Evolutionary conservation across 1,139 yeast species (phyloP), one percentile per base, ranked within the genome.

Genomic region (Lodderomyces oxycetoniae): DNA sequence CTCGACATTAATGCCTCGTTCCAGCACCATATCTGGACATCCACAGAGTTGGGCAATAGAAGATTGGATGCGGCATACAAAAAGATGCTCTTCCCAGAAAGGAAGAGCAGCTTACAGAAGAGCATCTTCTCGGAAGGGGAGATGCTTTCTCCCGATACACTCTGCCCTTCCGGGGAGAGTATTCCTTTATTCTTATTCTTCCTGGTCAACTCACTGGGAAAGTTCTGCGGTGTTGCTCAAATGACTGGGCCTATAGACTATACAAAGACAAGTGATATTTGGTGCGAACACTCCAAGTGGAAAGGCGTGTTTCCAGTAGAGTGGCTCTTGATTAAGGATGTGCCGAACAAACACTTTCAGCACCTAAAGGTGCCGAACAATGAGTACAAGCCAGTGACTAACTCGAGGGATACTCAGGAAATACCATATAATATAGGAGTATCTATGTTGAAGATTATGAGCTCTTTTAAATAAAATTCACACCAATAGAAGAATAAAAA

Each of bases 351-450:
- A 33, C 51, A 49, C 33, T 64, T 77, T 35, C 69, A 66, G 39
- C 69, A 63, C 38, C 57, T 77, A 35, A 56, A 57, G 37, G 55
- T 70, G 8, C 63, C 71, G 3, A 41, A 60, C 11, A 73, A 74
- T 44, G 77, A 71, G 23, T 58, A 57, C 50, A 73, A 71, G 46
- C 71, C 78, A 2, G 75, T 77, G 1, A 71, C 79, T 0, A 63
- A 69, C 43, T 74, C 80, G n/a, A 65, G 82, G 45, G 83, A 77
- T 46, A 73, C 81, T 1, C 81, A 76, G 47, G 79, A 74, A 37
- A 45, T 67, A 20, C 69, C 71, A 0, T 53, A 45, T 53, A 61
- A 62, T 2, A 54, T 67, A 22, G 81, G 78, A 0, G 39, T 57
- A 10, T 54, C 68, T n/a, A 66, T 76, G 67, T 42, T 77, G 28